Evolutionary conservation across 2,329 filamentous ascomycete species (phyloP).

Genomic region (Penicillium sp.): DNA sequence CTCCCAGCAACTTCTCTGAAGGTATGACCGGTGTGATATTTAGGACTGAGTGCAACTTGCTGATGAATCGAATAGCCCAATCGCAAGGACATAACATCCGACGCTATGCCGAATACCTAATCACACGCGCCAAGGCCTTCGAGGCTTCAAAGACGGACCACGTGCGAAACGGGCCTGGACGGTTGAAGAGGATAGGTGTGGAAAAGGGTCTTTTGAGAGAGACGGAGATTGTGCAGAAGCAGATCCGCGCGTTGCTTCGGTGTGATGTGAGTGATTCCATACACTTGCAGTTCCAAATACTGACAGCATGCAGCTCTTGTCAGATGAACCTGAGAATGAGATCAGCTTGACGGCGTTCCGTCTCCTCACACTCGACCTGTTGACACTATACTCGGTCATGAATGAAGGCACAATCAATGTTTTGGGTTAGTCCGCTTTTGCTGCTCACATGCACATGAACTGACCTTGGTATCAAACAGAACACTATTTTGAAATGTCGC

Average conservation of each 20-base stretch:
- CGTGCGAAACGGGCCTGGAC: constrained; percentile 78
- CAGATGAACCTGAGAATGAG: constrained; percentile 89
- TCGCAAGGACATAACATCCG: constrained; percentile 93
- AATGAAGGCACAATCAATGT: constrained; percentile 98
- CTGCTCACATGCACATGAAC: not conserved
- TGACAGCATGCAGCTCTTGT: constrained; percentile 66
- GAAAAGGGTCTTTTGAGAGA: constrained; percentile 92
- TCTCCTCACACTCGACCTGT: constrained; percentile 82
- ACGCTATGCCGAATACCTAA: constrained; percentile 84
- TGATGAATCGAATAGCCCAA: constrained; percentile 66
- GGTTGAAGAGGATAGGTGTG: constrained; percentile 80
- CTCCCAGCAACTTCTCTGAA: constrained; percentile 89
- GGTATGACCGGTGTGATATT: constrained; percentile 57
- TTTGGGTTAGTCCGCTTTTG: constrained; percentile 62
- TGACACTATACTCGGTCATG: constrained; percentile 89
- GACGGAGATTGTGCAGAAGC: constrained; percentile 85
- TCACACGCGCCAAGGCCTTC: constrained; percentile 78
- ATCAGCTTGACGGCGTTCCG: constrained; percentile 94
- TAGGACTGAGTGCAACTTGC: constrained; percentile 22
- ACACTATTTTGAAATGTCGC: constrained; percentile 98
- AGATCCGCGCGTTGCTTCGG: constrained; percentile 80
- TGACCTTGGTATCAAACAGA: constrained; percentile 53
- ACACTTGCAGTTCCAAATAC: constrained; percentile 1
- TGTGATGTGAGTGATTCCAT: constrained; percentile 70
- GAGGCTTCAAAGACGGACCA: constrained; percentile 85